Conservation (phyloP, 306 rosid species). For the Phaseolus lunatus region DNA sequence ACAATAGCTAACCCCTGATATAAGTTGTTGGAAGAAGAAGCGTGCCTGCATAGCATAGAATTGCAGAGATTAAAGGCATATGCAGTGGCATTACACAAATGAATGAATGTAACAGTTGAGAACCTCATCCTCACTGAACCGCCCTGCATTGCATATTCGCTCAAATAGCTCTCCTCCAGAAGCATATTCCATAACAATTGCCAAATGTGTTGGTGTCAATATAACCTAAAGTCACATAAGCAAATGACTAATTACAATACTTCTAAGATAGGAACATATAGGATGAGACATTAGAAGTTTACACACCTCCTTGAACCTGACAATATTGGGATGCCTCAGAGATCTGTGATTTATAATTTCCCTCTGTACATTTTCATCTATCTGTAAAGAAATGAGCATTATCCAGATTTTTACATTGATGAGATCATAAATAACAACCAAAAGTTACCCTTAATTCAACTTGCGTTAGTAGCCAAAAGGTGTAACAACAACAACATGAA, state of each 20-base stretch:
- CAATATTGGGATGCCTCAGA: conserved; percentile 95
- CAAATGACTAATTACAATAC: conserved; percentile 28
- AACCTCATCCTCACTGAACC: conserved; percentile 98
- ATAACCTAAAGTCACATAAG: conserved; percentile 65
- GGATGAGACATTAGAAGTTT: conserved; percentile 18
- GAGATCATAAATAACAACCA: not conserved
- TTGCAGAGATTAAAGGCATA: conserved; percentile 32
- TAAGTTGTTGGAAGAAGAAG: conserved; percentile 94
- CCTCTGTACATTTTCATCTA: conserved; percentile 96
- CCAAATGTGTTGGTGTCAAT: conserved; percentile 88
- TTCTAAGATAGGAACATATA: conserved; percentile 28
- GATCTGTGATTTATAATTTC: conserved; percentile 96
- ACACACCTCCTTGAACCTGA: conserved; percentile 91
- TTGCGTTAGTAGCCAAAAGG: not conserved
- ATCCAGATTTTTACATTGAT: conserved; percentile 3
- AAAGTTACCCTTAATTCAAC: not conserved
- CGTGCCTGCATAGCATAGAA: conserved; percentile 78
- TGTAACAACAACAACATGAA: not conserved
- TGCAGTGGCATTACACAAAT: conserved; percentile 34
- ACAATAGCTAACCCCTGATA: conserved; percentile 97
- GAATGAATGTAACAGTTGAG: conserved; percentile 26
- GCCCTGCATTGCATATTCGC: conserved; percentile 98
- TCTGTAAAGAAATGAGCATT: conserved; percentile 59
- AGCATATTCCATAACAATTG: conserved; percentile 95
- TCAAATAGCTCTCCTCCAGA: conserved; percentile 98